A percentile compares a stretch with the other conserved stretches of the same genome.
Conservation (phyloP, 2,329 filamentous ascomycete genomes). For the Cladosporium sp. region DNA sequence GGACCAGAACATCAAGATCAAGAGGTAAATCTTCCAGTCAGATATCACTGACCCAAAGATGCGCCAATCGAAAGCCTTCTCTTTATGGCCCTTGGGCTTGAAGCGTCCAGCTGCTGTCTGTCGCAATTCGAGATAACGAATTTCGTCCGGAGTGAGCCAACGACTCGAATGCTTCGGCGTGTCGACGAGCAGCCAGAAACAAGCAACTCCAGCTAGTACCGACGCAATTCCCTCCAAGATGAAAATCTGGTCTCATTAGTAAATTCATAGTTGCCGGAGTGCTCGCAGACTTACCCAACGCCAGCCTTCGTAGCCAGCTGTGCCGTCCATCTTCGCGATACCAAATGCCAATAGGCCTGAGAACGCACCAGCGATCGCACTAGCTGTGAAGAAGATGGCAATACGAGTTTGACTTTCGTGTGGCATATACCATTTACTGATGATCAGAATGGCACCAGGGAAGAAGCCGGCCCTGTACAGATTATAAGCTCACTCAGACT, state of each 20-base stretch:
- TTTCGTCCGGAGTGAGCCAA: slow-evolving; percentile 47
- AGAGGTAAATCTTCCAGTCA: slow-evolving; percentile 45
- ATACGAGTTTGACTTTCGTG: slow-evolving; percentile 28
- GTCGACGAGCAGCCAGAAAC: slow-evolving; percentile 43
- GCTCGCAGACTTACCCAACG: slow-evolving; percentile 13
- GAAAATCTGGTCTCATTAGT: slow-evolving; percentile 8
- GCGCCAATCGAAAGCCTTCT: slow-evolving; percentile 34
- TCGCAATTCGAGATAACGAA: slow-evolving; percentile 8
- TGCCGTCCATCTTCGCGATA: slow-evolving; percentile 36
- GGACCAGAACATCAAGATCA: slow-evolving; percentile 34
- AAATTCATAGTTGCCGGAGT: too few relatives aligned
- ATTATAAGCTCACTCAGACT: slow-evolving; percentile 32
- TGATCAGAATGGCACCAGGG: slow-evolving; percentile 34
- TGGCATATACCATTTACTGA: slow-evolving; percentile 29
- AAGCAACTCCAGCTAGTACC: slow-evolving; percentile 37
- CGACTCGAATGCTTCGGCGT: slow-evolving; percentile 52
- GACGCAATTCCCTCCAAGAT: slow-evolving; percentile 21
- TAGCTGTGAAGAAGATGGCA: slow-evolving; percentile 22
- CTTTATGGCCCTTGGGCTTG: slow-evolving; percentile 34
- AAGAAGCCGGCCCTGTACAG: slow-evolving; percentile 51
- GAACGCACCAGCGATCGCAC: slow-evolving; percentile 44
- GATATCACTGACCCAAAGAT: slow-evolving; percentile 35
- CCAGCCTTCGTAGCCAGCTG: slow-evolving; percentile 36
- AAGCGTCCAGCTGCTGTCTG: slow-evolving; percentile 7
- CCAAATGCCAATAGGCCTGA: slow-evolving; percentile 46